Base-by-base conservation (phyloP, 2,329 filamentous ascomycete species). In the Diplodia seriata region DNA sequence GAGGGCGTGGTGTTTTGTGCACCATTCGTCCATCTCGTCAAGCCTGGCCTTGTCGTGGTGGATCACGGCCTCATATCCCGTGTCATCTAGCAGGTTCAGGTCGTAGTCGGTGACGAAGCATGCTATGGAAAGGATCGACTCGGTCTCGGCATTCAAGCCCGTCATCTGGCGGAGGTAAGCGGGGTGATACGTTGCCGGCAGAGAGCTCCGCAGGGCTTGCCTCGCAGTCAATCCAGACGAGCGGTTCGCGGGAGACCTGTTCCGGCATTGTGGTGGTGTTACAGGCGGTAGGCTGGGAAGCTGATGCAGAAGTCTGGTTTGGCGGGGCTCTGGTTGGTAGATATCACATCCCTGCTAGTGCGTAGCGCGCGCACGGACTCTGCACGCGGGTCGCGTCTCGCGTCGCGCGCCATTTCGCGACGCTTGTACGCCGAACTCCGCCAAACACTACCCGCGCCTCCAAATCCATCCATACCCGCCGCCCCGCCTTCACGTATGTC, bases 51-150 rank as follows among this genome's bases (percentile, higher is more conserved):
- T 84, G 0, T 88, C 84, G 73, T 92, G 91, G 77, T 94, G 90
- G 68, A 99, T 86, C 55, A 94, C 84, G 33, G 86, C 87, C 75
- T 96, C 92, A 84, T 91, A 97, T 72, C 94, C 94, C 38, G 85
- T 78, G 29, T 88, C 82, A 69, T 97, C 93, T 31, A 97, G 80
- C 40, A 96, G 78, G 68, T 91, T 86, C 23, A 99, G 86, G 70
- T 93, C 84, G 65, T 88, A 86, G 72, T 94, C 91, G 8, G 95
- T 99, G 76, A 99, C 87, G 79, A 96, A 90, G 81, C 94, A 97
- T 79, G 91, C 94, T 68, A 98, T 91, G 74, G 97, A 93, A 75
- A 98, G 88, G 75, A 98, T 95, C 67, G 90, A 89, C 76, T 98
- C 94, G 38, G 83, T 88, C 69, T 91, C 87, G 1, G 89, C 85